Base-by-base conservation (phyloP, 805 yeast genomes). In the Yarrowia keelungensis region DNA sequence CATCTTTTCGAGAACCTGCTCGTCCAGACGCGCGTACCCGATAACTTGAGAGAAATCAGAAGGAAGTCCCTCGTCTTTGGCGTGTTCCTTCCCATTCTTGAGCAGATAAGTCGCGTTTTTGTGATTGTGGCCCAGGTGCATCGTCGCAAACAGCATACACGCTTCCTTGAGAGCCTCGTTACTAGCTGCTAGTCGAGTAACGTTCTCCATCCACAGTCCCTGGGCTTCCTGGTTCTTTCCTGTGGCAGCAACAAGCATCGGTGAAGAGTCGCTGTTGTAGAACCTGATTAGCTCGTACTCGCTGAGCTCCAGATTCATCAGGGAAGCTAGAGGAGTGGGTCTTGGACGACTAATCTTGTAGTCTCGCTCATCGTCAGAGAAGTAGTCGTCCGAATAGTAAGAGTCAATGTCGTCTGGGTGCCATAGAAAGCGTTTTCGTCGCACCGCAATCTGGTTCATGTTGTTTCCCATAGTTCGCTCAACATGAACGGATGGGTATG, bases 341-440 rank as follows among this genome's bases (percentile, higher is more conserved):
- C 5, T 41, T 22, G 10, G 39, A 9, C 39, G 39, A 26, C 26
- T 26, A 2, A 50, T 32, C 36, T 19, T 19, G 61, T 0, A 3
- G 2, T 2, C 19, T 2, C 42, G 14, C 15, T 54, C 46, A 15
- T 54, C 46, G 35, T 54, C 61, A 8, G 61, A 54, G 9, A 54
- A 54, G 36, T 39, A 54, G 46, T 54, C 61, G 61, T 54, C 61
- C 9, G 61, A 54, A 16, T 54, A 54, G 46, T 54, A 41, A 3
- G 36, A 3, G 36, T 54, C 61, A 26, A 54, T 54, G 38, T 54
- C 61, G 46, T 54, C 61, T 14, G 61, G 61, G 35, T 54, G 61
- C 61, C 61, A 54, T 5, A 54, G 38, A 15, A 54, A 54, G 11
- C 61, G 46, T 11, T 54, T 54, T 9, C 61, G 61, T 4, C 46